phyloP scores from a whole-genome alignment of 2,329 filamentous ascomycete species.

The Stagonosporopsis cucurbitacearum region DNA sequence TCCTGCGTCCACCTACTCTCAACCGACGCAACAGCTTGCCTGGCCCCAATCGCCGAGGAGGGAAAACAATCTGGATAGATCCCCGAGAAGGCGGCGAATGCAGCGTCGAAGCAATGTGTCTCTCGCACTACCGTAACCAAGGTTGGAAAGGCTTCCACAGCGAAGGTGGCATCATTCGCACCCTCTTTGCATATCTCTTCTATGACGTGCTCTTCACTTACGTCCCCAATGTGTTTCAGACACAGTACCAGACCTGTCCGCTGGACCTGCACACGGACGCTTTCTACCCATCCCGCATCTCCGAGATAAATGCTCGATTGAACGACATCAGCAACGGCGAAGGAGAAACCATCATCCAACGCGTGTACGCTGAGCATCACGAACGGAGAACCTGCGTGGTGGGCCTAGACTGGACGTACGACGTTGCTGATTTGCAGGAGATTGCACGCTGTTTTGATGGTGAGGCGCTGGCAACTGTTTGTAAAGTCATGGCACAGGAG shows the following conservation, averaged over 20 bases:
- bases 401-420: conserved; percentile 89
- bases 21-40: conserved; percentile 39
- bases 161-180: conserved; percentile 91
- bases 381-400: conserved; percentile 83
- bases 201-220: conserved; percentile 92
- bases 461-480: conserved; percentile 80
- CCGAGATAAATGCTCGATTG: conserved; percentile 86
- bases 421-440: conserved; percentile 77
- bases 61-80: conserved; percentile 89
- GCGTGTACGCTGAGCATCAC: conserved; percentile 72
- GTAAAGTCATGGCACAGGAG: conserved; percentile 94
- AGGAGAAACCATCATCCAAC: conserved; percentile 69
- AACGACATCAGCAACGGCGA: conserved; percentile 86
- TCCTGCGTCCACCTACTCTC: conserved; percentile 64
- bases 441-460: conserved; percentile 79
- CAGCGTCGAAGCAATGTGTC: conserved; percentile 91
- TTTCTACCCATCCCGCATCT: conserved; percentile 85
- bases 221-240: conserved; percentile 96
- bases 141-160: conserved; percentile 96
- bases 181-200: conserved; percentile 82
- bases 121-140: conserved; percentile 79
- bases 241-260: conserved; percentile 90
- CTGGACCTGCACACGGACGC: conserved; percentile 91
- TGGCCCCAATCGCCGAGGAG: conserved; percentile 54
- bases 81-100: conserved; percentile 75